These are phyloP conservation scores for Linum usitatissimum DNA, from an alignment of 345 rosid genomes.

Conservation along the genomic window DNA sequence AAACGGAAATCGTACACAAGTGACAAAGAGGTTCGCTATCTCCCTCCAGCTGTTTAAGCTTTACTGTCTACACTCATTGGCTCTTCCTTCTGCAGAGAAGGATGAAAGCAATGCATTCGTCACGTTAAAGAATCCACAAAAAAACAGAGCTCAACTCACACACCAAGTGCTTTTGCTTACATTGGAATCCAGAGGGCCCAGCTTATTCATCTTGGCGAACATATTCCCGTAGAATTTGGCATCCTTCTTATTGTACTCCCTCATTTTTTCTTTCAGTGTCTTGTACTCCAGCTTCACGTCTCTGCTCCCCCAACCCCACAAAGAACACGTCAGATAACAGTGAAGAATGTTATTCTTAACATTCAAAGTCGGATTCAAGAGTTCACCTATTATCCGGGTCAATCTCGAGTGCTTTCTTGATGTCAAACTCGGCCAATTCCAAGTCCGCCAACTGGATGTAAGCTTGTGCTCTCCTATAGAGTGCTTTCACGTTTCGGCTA, in stretches of 20 bases:
- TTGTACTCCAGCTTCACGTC: slow-evolving; percentile 80
- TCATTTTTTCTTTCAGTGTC: slow-evolving; percentile 62
- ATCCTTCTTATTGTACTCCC: slow-evolving; percentile 75
- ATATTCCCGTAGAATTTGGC: slow-evolving; percentile 77
- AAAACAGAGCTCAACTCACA: too few relatives aligned
- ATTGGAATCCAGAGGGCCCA: slow-evolving; percentile 17
- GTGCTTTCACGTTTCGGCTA: slow-evolving; percentile 60
- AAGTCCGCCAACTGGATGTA: slow-evolving; percentile 56
- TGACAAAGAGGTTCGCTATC: too few relatives aligned
- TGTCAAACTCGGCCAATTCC: slow-evolving; percentile 71
- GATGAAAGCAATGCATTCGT: background rate
- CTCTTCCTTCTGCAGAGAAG: slow-evolving; percentile 29
- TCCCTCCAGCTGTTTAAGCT: background rate
- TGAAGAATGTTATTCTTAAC: too few relatives aligned
- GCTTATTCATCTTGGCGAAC: slow-evolving; percentile 44
- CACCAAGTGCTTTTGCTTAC: slow-evolving; percentile 11
- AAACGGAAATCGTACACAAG: too few relatives aligned
- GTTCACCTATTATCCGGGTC: slow-evolving; percentile 32
- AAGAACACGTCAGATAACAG: too few relatives aligned
- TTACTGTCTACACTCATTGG: slow-evolving; percentile 28
- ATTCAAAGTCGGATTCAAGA: too few relatives aligned
- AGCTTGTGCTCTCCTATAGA: slow-evolving; percentile 75
- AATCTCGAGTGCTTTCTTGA: slow-evolving; percentile 76
- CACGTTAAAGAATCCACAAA: too few relatives aligned
- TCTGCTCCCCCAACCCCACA: slow-evolving; percentile 24